A percentile compares a stretch with the other conserved stretches of the same genome.
Conservation (phyloP, 306 rosid species). For the Abrus pulchellus region DNA sequence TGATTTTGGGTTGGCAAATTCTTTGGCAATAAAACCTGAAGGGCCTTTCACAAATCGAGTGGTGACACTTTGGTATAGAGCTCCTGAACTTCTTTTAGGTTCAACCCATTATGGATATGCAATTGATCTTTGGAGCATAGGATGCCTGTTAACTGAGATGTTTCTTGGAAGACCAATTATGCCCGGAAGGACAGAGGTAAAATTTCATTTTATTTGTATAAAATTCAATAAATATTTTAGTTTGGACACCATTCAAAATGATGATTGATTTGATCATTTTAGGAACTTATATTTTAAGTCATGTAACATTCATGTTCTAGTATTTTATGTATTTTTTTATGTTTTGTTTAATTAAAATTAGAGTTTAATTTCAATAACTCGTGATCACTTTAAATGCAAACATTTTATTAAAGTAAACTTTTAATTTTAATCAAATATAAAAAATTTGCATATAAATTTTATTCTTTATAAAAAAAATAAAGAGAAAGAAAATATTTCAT, state of each 20-base stretch:
- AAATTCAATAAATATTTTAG: not conserved
- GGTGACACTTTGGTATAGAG: conserved; percentile 84
- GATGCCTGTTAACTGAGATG: conserved; percentile 75
- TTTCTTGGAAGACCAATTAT: conserved; percentile 70
- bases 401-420: too few species aligned
- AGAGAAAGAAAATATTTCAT: too few species aligned
- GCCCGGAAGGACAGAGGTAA: conserved; percentile 83
- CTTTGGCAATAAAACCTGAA: conserved; percentile 42
- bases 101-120: conserved; percentile 75
- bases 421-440: too few species aligned
- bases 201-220: not conserved
- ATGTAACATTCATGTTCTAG: conserved; percentile 12
- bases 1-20: conserved; percentile 81
- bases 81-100: conserved; percentile 82
- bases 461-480: too few species aligned
- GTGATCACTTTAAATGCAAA: too few species aligned
- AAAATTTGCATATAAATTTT: too few species aligned
- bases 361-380: too few species aligned
- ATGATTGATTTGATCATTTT: not conserved
- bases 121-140: conserved; percentile 86
- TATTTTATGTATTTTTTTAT: not conserved
- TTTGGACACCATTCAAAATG: not conserved
- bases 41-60: conserved; percentile 67
- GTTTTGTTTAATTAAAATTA: too few species aligned
- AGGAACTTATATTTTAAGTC: not conserved